Base-by-base conservation (phyloP, 306 rosid species). In the Ochetophila trinervis region DNA sequence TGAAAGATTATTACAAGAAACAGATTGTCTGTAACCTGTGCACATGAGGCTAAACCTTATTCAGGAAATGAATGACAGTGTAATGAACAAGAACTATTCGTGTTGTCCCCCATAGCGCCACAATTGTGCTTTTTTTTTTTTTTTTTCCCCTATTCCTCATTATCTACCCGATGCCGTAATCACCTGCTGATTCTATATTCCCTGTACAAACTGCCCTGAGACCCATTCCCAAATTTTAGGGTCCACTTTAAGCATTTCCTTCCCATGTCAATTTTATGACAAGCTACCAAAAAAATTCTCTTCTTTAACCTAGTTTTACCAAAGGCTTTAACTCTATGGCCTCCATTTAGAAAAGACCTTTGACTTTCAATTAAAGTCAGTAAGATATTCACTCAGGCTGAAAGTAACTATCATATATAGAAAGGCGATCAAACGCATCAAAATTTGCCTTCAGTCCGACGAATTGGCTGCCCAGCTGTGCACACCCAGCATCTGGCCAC, bases 401-500 rank as follows among this genome's bases (percentile, higher is more conserved):
- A 83, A 93, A 93, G 76, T 93, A 90, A 74, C 87, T 73, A 70
- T 93, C 99, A 23, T 86, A 69, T 63, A 89, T 86, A 17, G 89
- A 86, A 17, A 93, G 88, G 42, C 77, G 83, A 77, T 93, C 97
- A 60, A 93, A 85, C 18, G 97, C 99, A 73, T 93, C 99, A 59
- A 79, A 93, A 79, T 93, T 93, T 57, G 97, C 97, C 83, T 82
- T 93, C 9, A 93, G 68, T 50, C 99, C 97, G 21, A 90, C 82
- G 78, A 90, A 87, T 62, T 93, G 99, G 80, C 97, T 90, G 40
- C 88, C 69, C 53, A 82, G 63, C 73, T 86, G 97, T 60, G 97
- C 99, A 83, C 99, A 93, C 34, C 70, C 87, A 45, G 96, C 83
- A 71, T 81, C 83, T 11, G 97, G 97, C 99, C 99, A 93, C 67